Evolutionary conservation across 441 rosid genomes (phyloP), one percentile per base, ranked within the genome.

Genomic region (Gossypium davidsonii): DNA sequence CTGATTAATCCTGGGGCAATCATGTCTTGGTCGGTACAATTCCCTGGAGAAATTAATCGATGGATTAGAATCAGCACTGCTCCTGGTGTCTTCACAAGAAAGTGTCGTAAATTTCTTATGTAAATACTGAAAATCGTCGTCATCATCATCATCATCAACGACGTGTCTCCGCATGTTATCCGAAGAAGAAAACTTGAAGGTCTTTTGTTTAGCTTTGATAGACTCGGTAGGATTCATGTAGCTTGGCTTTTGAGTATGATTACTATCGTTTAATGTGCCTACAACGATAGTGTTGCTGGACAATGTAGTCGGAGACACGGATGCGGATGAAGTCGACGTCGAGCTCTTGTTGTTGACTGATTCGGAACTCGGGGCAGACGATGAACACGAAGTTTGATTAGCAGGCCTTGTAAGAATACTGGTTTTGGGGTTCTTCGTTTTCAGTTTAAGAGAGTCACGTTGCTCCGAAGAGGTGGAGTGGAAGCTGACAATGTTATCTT

Each of bases 191-290:
- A 73, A 51, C 77, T 74, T 80, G 66, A 67, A 55, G 55, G 72
- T 70, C 42, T 72, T 84, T 21, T 83, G 86, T 79, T 86, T 88
- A n/a, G 88, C 90, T 73, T 83, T 88, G 14, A 72, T 83, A 28
- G 88, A 85, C 72, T 80, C 78, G 0, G 91, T 90, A 69, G 79
- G 85, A 53, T 74, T 85, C 91, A 88, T 85, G 77, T 80, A 90
- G 74, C 88, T 75, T 1, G 90, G 91, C 49, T 83, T 84, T 15
- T 67, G 67, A 26, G 60, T 59, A 31, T 64, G 51, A 37, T 79
- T 76, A 31, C 80, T 85, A 21, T 80, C 31, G 34, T 31, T 31
- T 3, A 2, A 44, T 11, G 67, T 76, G 67, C 79, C 85, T 53
- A 66, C 74, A 62, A 49, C 39, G 9, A 70, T 67, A 23, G 66